These are phyloP conservation scores for Kregervanrija pseudodelftensis DNA, from an alignment of 805 yeast species.

Conservation along the genomic window DNA sequence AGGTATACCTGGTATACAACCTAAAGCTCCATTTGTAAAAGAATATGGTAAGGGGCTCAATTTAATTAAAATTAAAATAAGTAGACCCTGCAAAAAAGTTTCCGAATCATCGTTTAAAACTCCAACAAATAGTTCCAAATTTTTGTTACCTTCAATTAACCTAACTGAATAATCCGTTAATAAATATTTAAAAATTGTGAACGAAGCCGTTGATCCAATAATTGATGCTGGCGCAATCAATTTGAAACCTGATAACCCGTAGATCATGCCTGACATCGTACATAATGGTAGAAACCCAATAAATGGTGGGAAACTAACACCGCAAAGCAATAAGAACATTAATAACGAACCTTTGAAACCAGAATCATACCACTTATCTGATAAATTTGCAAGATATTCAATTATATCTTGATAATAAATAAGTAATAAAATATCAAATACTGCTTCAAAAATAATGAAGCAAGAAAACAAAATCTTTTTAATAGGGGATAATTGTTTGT, in stretches of 20 bases:
- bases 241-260: slow-evolving; percentile 84
- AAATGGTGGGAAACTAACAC: slow-evolving; percentile 85
- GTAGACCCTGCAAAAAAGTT: slow-evolving; percentile 45
- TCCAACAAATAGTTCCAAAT: slow-evolving; percentile 66
- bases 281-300: slow-evolving; percentile 72
- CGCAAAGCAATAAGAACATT: slow-evolving; percentile 46
- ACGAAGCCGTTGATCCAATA: slow-evolving; percentile 69
- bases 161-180: slow-evolving; percentile 50
- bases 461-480: no score
- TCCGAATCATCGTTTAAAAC: slow-evolving; percentile 51
- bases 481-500: no score
- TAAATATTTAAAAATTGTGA: slow-evolving; percentile 55
- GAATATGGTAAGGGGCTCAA: slow-evolving; percentile 93
- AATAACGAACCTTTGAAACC: slow-evolving; percentile 26
- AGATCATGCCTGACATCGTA: slow-evolving; percentile 69
- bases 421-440: not conserved
- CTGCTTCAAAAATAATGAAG: not conserved
- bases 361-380: slow-evolving; percentile 35
- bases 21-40: slow-evolving; percentile 84
- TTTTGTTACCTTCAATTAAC: slow-evolving; percentile 55
- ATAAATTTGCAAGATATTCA: slow-evolving; percentile 30
- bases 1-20: slow-evolving; percentile 74
- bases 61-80: slow-evolving; percentile 64
- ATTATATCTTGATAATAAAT: slow-evolving; percentile 33
- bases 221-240: slow-evolving; percentile 62